These are phyloP conservation scores for Thalassiosira livingstoniorum DNA, from an alignment of 352 stramenopile species.

Conservation along the genomic window DNA sequence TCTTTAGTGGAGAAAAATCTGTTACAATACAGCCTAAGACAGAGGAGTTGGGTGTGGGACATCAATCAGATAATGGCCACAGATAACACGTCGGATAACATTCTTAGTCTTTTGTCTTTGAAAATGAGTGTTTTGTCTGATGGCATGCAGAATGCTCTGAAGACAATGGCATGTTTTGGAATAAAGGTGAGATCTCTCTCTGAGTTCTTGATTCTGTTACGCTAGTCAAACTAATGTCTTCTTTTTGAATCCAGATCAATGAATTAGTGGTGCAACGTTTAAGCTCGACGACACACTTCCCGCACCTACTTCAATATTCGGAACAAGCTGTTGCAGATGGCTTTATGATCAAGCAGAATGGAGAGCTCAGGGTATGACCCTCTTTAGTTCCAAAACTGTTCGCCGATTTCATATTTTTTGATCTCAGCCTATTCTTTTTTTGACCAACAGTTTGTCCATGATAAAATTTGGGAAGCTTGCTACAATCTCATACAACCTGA, in stretches of 20 bases:
- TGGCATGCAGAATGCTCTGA: slow-evolving; percentile 34
- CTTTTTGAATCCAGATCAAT: slow-evolving; percentile 19
- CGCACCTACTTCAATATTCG: slow-evolving; percentile 23
- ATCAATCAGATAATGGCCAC: slow-evolving; percentile 24
- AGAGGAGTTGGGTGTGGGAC: slow-evolving; percentile 52
- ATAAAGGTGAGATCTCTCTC: too few species aligned
- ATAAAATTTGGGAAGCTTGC: slow-evolving; percentile 51
- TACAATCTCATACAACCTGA: slow-evolving; percentile 49
- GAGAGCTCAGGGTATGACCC: slow-evolving; percentile 37
- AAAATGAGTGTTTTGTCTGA: slow-evolving; percentile 46
- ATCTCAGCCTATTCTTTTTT: too few species aligned
- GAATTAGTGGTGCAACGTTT: slow-evolving; percentile 41
- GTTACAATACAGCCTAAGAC: slow-evolving; percentile 40
- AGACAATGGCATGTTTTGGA: slow-evolving; percentile 53
- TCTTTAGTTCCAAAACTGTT: too few species aligned
- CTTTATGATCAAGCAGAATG: slow-evolving; percentile 19
- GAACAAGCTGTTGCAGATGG: slow-evolving; percentile 25
- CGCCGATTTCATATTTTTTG: too few species aligned
- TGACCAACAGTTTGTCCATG: slow-evolving; percentile 64
- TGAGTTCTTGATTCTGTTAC: too few species aligned
- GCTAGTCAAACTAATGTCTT: too few species aligned
- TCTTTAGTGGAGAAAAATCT: slow-evolving; percentile 43
- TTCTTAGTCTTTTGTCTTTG: slow-evolving; percentile 35
- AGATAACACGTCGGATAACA: slow-evolving; percentile 41
- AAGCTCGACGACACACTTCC: slow-evolving; percentile 21